Evolutionary conservation across 208 protist species (phyloP), one percentile per base, ranked within the genome.

Genomic region (Jaenimonas drosophilae): DNA sequence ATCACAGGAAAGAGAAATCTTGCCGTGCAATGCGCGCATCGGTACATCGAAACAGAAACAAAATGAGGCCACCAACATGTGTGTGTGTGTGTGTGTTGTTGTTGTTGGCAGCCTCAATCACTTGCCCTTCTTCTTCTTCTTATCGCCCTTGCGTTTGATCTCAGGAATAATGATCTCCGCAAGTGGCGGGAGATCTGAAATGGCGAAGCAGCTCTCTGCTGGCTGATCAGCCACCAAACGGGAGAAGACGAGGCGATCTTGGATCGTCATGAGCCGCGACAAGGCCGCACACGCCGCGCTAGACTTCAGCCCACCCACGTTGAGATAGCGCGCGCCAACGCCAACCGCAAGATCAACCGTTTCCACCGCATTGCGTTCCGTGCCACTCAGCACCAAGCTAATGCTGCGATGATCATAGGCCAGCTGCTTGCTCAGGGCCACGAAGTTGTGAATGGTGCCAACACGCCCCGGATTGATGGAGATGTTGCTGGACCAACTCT

Each of bases 141-240:
- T 88, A 41, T 91, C 83, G 20, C 53, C 50, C 33, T 71, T 70
- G 16, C 74, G 74, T 21, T 80, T 78, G 17, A 91, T 83, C 33
- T 76, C 70, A 3, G 83, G 76, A 36, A 83, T 66, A 3, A 59
- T 40, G 7, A 71, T 65, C 5, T 42, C 56, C 11, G 41, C 37
- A 11, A 42, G 37, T 21, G 37, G 37, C 37, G 28, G 56, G 31
- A 61, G 49, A 7, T 26, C n/a, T 23, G 52, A 43, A 20, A 49
- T 53, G 21, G 54, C 30, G 28, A 47, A 39, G 24, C 29, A 24
- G 1, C 46, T 26, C 33, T 36, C 40, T 9, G 57, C 38, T 7
- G 47, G 37, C 33, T 68, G 54, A 2, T 50, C 16, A 26, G 14
- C 23, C 19, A 71, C 38, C 5, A 16, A 29, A 12, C 51, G 31